These are phyloP conservation scores for Pezicula radicicola DNA, from an alignment of 2,329 filamentous ascomycete genomes.

Conservation along the genomic window DNA sequence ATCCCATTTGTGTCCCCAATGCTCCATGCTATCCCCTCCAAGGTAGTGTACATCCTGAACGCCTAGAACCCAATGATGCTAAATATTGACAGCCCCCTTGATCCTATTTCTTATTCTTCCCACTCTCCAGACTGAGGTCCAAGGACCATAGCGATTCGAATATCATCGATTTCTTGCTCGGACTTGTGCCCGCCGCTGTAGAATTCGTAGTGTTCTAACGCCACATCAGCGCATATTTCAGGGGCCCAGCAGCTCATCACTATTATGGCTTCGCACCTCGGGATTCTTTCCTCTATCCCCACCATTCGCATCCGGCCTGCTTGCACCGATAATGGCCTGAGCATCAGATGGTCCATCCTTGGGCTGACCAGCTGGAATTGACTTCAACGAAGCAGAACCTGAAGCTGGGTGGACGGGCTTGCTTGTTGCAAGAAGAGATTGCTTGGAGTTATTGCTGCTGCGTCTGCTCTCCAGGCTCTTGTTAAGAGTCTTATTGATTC, in stretches of 20 bases:
- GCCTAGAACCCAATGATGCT: background rate
- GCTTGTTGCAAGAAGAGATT: constrained; percentile 50
- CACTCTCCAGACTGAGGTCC: constrained; percentile 53
- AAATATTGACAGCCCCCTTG: background rate
- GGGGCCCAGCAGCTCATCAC: constrained; percentile 25
- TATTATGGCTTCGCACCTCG: constrained; percentile 23
- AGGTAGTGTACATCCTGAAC: constrained; percentile 1
- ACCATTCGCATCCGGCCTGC: constrained; percentile 6
- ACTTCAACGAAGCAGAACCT: constrained; percentile 21
- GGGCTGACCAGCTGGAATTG: constrained; percentile 15
- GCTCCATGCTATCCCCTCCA: background rate
- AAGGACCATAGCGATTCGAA: constrained; percentile 63
- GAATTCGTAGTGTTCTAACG: constrained; percentile 15
- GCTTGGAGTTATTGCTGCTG: constrained; percentile 83
- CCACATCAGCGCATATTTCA: constrained; percentile 22
- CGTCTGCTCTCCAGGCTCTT: constrained; percentile 90
- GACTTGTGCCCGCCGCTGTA: constrained; percentile 15
- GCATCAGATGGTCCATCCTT: constrained; percentile 16
- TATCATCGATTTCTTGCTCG: constrained; percentile 49
- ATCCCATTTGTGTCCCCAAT: constrained; percentile 4
- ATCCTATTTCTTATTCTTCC: constrained; percentile 19
- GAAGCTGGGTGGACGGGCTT: constrained; percentile 18
- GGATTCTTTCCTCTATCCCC: constrained; percentile 10
- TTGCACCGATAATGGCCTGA: constrained; percentile 13
- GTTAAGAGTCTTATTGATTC: constrained; percentile 73